Percentiles rank a stretch among this genome's conserved stretches.
Conservation (phyloP, 176 grass and related monocot genomes). For the Chloris gayana region DNA sequence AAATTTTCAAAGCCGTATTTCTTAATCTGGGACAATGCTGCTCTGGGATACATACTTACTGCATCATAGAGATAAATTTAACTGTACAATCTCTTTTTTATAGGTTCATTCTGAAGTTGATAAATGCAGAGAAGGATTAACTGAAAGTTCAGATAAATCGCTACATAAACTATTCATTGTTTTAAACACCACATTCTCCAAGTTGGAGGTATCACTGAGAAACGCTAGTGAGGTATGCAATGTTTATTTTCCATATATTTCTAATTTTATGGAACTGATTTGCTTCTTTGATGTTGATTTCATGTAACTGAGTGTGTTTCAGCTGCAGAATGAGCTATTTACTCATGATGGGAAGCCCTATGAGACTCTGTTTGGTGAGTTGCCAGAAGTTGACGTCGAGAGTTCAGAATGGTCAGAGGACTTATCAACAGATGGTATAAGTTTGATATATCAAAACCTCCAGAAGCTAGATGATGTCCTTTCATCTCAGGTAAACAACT, state of each 20-base stretch:
- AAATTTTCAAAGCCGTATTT: conserved; percentile 8
- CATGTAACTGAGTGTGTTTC: conserved; percentile 21
- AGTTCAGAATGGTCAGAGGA: conserved; percentile 67
- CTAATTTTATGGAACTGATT: conserved; percentile 5
- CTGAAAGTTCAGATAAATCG: conserved; percentile 76
- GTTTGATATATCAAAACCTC: conserved; percentile 80
- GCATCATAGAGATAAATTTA: conserved; percentile 21
- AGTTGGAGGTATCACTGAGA: conserved; percentile 70
- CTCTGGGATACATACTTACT: neutral
- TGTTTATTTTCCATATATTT: conserved; percentile 36
- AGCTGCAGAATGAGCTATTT: conserved; percentile 26
- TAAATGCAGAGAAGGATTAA: conserved; percentile 62
- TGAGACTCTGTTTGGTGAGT: conserved; percentile 63
- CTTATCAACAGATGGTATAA: conserved; percentile 60
- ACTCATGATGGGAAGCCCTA: conserved; percentile 43
- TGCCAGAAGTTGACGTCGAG: conserved; percentile 59
- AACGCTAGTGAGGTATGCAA: conserved; percentile 53
- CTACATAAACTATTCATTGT: conserved; percentile 56
- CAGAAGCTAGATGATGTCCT: conserved; percentile 65
- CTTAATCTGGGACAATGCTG: conserved; percentile 3
- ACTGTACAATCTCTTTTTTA: conserved; percentile 9
- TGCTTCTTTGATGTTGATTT: conserved; percentile 8
- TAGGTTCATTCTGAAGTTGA: conserved; percentile 83
- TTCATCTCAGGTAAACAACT: conserved; percentile 59
- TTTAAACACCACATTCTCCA: conserved; percentile 67